These are phyloP conservation scores for Kwoniella sp. DNA, from an alignment of 768 basidiomycete genomes.

Conservation along the genomic window DNA sequence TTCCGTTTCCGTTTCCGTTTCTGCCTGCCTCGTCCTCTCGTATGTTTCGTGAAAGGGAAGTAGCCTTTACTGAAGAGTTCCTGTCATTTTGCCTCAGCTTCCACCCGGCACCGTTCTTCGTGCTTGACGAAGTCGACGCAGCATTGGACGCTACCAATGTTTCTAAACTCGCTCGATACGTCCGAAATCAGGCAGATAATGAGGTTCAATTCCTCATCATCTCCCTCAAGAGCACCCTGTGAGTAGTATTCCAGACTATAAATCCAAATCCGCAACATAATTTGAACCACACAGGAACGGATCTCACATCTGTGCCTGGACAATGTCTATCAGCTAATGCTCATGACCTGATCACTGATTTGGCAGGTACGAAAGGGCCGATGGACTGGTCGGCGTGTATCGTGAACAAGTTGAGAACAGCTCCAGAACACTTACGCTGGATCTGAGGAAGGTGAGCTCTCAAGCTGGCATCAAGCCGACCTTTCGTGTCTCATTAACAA, in stretches of 20 bases:
- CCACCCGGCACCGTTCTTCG: constrained; percentile 96
- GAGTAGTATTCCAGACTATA: constrained; percentile 22
- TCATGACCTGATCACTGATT: not conserved
- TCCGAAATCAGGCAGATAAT: constrained; percentile 78
- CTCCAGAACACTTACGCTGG: constrained; percentile 85
- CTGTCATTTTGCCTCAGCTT: constrained; percentile 66
- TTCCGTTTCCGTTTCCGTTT: constrained; percentile 21
- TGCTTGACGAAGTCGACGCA: constrained; percentile 94
- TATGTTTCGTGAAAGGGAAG: too few species aligned
- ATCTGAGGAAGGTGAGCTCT: constrained; percentile 63
- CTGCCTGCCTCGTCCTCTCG: not conserved
- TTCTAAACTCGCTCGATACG: constrained; percentile 91
- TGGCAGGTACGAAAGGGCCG: constrained; percentile 73
- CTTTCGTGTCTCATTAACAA: too few species aligned
- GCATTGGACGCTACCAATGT: constrained; percentile 99
- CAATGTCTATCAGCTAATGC: not conserved
- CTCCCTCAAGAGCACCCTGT: constrained; percentile 85
- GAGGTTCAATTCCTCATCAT: constrained; percentile 96
- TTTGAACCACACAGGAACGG: too few species aligned
- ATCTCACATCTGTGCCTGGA: too few species aligned
- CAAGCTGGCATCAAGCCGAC: too few species aligned
- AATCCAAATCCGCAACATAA: too few species aligned
- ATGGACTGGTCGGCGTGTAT: constrained; percentile 90
- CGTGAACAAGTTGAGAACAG: constrained; percentile 92
- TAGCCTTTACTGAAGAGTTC: too few species aligned